phyloP scores from a whole-genome alignment of 768 basidiomycete genomes.

The Sistotremastrum niveocremeum region DNA sequence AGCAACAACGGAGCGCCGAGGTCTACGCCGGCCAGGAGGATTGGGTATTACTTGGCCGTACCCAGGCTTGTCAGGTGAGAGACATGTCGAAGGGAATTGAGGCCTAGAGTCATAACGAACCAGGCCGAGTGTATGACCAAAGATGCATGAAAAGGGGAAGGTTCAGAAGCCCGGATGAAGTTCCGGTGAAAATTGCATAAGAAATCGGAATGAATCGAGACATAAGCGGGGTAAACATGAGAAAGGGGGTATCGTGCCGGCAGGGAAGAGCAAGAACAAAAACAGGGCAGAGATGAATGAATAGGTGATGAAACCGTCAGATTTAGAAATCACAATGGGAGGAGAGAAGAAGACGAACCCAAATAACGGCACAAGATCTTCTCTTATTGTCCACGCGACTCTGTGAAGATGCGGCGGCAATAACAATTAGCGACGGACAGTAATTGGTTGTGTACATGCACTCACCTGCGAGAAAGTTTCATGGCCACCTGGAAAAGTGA shows the following conservation, averaged over 20 bases:
- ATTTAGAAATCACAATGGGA: slow-evolving; percentile 1
- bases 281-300: background rate
- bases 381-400: slow-evolving; percentile 79
- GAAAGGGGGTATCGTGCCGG: too few species aligned
- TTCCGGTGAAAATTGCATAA: too few species aligned
- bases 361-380: slow-evolving; percentile 78
- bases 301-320: background rate
- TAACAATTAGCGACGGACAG: slow-evolving; percentile 4
- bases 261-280: background rate
- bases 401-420: slow-evolving; percentile 23
- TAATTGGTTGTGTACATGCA: slow-evolving; percentile 7
- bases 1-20: slow-evolving; percentile 1
- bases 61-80: slow-evolving; percentile 76
- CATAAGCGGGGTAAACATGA: too few species aligned
- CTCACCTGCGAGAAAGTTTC: slow-evolving; percentile 64
- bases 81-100: slow-evolving; percentile 69
- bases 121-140: slow-evolving; percentile 3
- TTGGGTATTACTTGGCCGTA: slow-evolving; percentile 69
- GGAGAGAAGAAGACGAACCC: slow-evolving; percentile 35
- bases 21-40: slow-evolving; percentile 5
- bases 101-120: slow-evolving; percentile 35
- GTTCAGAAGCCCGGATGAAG: too few species aligned
- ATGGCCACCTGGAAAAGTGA: slow-evolving; percentile 48
- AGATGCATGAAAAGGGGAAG: background rate
- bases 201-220: too few species aligned